Evolutionary conservation across 1,284 basidiomycete genomes (phyloP).

Genomic region (Ganoderma multipileum): DNA sequence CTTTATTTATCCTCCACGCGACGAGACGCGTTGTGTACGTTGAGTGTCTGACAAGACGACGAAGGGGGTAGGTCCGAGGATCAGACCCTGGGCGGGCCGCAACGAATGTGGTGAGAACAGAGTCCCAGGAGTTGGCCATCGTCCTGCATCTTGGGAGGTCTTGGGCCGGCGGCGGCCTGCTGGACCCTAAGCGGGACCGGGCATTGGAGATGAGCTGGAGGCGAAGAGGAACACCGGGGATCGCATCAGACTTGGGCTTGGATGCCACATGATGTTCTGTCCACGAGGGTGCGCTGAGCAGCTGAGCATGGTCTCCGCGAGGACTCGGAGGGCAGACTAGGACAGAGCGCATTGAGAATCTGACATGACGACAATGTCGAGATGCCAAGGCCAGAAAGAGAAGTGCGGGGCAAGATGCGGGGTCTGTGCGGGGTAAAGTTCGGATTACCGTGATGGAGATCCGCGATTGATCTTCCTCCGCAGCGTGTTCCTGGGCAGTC

Average conservation of each 20-base stretch:
- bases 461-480: background rate
- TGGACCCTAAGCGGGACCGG: background rate
- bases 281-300: background rate
- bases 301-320: background rate
- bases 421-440: background rate
- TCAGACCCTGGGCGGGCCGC: background rate
- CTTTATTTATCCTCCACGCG: background rate
- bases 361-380: constrained; percentile 2
- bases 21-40: background rate
- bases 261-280: background rate
- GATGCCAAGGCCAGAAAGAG: background rate
- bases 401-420: background rate
- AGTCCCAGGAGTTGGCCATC: background rate
- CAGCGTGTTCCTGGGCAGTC: background rate
- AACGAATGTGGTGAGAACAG: background rate
- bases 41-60: background rate
- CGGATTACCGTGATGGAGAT: background rate
- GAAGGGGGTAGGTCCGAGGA: background rate
- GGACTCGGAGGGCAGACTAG: background rate
- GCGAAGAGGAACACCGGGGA: background rate
- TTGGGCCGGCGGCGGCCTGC: background rate
- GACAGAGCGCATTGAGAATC: background rate
- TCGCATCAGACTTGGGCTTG: background rate
- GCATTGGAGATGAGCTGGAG: background rate
- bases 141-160: background rate